These are phyloP conservation scores for Nematocida sp. DNA, from an alignment of 371 early-diverging fungal genomes.

Conservation along the genomic window DNA sequence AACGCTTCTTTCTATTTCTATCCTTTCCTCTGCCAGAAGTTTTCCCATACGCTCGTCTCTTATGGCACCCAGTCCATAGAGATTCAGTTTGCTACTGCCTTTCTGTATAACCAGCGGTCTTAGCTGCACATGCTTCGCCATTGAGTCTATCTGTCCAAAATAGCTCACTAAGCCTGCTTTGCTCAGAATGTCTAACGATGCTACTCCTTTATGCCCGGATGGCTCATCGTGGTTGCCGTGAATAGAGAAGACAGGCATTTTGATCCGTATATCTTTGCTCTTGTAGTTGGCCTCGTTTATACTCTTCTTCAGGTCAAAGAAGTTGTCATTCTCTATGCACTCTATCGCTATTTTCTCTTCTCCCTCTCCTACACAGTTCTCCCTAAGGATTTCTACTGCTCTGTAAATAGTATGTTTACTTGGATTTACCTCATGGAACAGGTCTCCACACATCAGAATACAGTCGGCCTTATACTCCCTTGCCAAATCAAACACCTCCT, in stretches of 20 bases:
- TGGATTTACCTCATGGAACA: conserved; percentile 93
- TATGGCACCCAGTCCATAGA: conserved; percentile 88
- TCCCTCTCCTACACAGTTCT: conserved; percentile 73
- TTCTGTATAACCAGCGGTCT: conserved; percentile 75
- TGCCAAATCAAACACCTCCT: conserved; percentile 80
- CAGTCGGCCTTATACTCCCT: conserved; percentile 54
- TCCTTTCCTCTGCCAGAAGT: conserved; percentile 71
- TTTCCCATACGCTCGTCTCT: conserved; percentile 82
- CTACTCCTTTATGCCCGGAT: conserved; percentile 70
- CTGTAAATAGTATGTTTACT: conserved; percentile 73
- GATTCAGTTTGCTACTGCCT: conserved; percentile 71
- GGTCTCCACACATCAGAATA: conserved; percentile 93
- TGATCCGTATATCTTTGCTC: conserved; percentile 77
- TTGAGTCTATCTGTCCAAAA: conserved; percentile 73
- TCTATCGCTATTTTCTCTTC: conserved; percentile 67
- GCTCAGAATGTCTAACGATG: conserved; percentile 76
- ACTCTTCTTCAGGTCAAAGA: conserved; percentile 54
- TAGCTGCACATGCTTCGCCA: conserved; percentile 71
- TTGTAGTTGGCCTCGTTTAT: conserved; percentile 71
- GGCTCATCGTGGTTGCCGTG: conserved; percentile 99
- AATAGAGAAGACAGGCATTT: conserved; percentile 83
- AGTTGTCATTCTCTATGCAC: conserved; percentile 64
- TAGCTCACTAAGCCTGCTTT: conserved; percentile 81
- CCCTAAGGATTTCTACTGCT: conserved; percentile 71
- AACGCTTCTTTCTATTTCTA: conserved; percentile 71